These are phyloP conservation scores for Thalassiosira mediterranea DNA, from an alignment of 352 stramenopile species.

Conservation along the genomic window DNA sequence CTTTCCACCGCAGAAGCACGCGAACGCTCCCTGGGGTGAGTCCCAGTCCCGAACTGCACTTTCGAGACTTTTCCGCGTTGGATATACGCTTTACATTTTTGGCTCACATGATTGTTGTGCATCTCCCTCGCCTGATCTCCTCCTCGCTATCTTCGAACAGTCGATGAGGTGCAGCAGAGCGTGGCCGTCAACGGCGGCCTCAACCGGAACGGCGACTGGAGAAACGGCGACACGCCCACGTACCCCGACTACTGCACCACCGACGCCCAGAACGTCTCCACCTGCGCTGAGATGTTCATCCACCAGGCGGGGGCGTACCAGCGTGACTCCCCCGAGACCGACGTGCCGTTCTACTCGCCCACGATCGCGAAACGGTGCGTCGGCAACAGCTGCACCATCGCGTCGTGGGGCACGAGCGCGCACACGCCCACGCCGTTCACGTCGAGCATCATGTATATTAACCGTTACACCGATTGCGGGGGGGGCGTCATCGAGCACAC, in stretches of 20 bases:
- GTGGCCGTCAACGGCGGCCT: constrained; percentile 24
- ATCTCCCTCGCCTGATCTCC: too few species aligned
- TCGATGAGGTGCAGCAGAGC: constrained; percentile 37
- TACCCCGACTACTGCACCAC: constrained; percentile 7
- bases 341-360: constrained; percentile 24
- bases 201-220: not conserved
- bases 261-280: not conserved
- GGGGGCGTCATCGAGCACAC: constrained; percentile 49
- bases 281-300: constrained; percentile 34
- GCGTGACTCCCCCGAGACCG: constrained; percentile 12
- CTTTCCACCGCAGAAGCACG: constrained; percentile 5
- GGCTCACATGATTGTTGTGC: too few species aligned
- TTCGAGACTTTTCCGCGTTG: too few species aligned
- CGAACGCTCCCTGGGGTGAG: not conserved
- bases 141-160: too few species aligned
- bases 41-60: too few species aligned
- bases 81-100: too few species aligned
- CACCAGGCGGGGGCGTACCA: constrained; percentile 49
- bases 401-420: constrained; percentile 34
- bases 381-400: constrained; percentile 31
- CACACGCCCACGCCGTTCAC: constrained; percentile 34
- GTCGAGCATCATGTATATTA: constrained; percentile 37
- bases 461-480: constrained; percentile 42
- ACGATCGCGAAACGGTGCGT: constrained; percentile 22
- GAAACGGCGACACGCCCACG: not conserved